Base-by-base conservation (phyloP, 768 basidiomycete species). In the Rhizopogon vulgaris region DNA sequence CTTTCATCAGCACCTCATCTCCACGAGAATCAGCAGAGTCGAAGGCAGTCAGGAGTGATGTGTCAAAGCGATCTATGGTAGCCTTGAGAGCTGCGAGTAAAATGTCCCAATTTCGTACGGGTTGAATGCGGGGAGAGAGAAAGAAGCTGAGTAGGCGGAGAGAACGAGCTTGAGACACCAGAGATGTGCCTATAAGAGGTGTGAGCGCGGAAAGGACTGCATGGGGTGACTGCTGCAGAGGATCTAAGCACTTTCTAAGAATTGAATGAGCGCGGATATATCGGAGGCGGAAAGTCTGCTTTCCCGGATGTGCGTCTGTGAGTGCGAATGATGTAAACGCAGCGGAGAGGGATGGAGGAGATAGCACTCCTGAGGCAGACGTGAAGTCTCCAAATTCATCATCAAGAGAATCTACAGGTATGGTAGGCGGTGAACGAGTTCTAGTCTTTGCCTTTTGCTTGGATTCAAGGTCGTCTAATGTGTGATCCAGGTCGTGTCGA, bases 321-420 rank as follows among this genome's bases (percentile, higher is more conserved):
- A 50, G 8, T 15, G 49, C 7, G 5, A 61, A 58, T 4, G 66
- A 54, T 18, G 60, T 57, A 40, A 58, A 45, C 4, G 53, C 24
- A 45, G 56, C 60, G 37, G 17, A 54, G 36, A 24, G 52, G 38
- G 52, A 48, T 38, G 34, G 63, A 1, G 49, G 37, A 0, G 48
- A 42, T n/a, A 52, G 30, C 59, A 56, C 42, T 57, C 52, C 36
- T 22, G 38, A 71, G 4, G 78, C 76, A 0, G 76, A 72, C 1
- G 86, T 78, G 63, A 93, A 91, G 62, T 94, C 92, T 3, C 92
- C 94, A 69, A 95, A 95, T 24, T 92, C 91, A 48, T 77, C 71
- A 38, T 52, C 64, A 38, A 68, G 53, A 11, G 66, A 64, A 36
- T 62, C 65, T 14, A 84, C 81, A 9, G 76, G 60, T 27, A 86